A percentile compares a stretch with the other conserved stretches of the same genome.
These are phyloP conservation scores for Candida dubliniensis DNA, from an alignment of 1,139 yeast species.

Conservation along the genomic window DNA sequence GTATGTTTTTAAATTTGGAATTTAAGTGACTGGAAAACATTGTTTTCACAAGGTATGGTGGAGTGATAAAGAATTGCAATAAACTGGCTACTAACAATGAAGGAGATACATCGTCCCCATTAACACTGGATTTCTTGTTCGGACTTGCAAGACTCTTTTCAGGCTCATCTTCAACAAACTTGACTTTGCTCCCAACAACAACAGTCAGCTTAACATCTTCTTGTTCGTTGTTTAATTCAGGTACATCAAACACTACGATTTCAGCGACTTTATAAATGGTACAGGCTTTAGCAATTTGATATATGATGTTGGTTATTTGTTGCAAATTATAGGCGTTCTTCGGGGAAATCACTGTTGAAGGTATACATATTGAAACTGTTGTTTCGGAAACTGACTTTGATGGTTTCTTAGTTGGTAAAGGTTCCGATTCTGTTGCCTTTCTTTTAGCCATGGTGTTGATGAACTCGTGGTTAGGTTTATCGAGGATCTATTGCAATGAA, in stretches of 20 bases:
- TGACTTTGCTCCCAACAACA: slow-evolving; percentile 34
- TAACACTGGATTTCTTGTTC: slow-evolving; percentile 13
- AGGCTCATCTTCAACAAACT: slow-evolving; percentile 31
- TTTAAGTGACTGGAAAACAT: slow-evolving; percentile 45
- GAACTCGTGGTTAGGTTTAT: neutral
- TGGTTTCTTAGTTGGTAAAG: slow-evolving; percentile 32
- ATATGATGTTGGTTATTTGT: slow-evolving; percentile 70
- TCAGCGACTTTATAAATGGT: slow-evolving; percentile 70
- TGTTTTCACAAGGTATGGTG: slow-evolving; percentile 71
- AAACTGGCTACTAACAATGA: slow-evolving; percentile 65
- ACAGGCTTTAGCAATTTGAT: slow-evolving; percentile 78
- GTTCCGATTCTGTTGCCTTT: slow-evolving; percentile 22
- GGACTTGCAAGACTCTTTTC: slow-evolving; percentile 11
- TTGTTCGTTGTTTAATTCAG: slow-evolving; percentile 20
- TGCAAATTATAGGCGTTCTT: slow-evolving; percentile 63
- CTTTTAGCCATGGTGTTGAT: slow-evolving; percentile 28
- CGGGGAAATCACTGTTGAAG: slow-evolving; percentile 54
- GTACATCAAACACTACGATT: slow-evolving; percentile 63
- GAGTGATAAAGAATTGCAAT: slow-evolving; percentile 81
- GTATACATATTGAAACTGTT: slow-evolving; percentile 55
- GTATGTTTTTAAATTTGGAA: slow-evolving; percentile 18
- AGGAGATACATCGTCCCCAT: slow-evolving; percentile 25
- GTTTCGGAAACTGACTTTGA: slow-evolving; percentile 22
- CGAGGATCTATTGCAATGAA: too few species aligned
- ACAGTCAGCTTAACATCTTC: slow-evolving; percentile 22